Base-by-base conservation (phyloP, 208 protist species). In the Trypanosoma cruzi region DNA sequence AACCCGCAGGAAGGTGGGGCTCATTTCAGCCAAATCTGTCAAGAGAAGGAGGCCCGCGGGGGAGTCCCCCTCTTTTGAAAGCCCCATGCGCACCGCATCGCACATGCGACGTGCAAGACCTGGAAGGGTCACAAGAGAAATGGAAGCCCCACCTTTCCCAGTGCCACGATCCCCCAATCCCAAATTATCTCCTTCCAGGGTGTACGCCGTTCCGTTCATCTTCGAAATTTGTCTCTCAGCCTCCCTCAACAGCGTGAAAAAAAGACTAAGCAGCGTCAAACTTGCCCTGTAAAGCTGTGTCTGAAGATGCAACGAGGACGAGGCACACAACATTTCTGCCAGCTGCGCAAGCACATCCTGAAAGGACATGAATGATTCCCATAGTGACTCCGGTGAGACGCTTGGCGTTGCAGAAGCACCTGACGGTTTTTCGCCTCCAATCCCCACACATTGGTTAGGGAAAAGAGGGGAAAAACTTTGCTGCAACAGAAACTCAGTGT, bases 21-120 rank as follows among this genome's bases (percentile, higher is more conserved):
- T 71, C 49, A 52, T 61, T 2, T 77, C 71, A 20, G 71, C 31
- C 56, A 77, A 60, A 42, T 77, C 71, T 31, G 58, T 65, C 11
- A 77, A 24, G 50, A 77, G 49, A 24, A 77, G 64, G 11, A 77
- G 71, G 49, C 58, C 44, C 2, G 50, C 64, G 34, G 71, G 48
- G 13, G 49, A 60, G 2, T 70, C 49, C 11, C 50, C 57, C 5
- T 68, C 42, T 28, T 50, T 0, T 1, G 58, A 16, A 18, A 77
- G 31, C n/a, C 26, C 32, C 8, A 31, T 20, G 36, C 24, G 40
- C 26, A 67, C 52, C 16, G 64, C 36, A 16, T 60, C 50, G 37
- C 64, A 70, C 20, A 76, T 44, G 22, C 56, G 60, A 34, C 32
- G 55, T 13, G 66, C 44, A 16, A 71, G 57, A 28, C 46, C 34